Conservation (phyloP, 169 alveolate species). For the Cryptosporidium viatorum region DNA sequence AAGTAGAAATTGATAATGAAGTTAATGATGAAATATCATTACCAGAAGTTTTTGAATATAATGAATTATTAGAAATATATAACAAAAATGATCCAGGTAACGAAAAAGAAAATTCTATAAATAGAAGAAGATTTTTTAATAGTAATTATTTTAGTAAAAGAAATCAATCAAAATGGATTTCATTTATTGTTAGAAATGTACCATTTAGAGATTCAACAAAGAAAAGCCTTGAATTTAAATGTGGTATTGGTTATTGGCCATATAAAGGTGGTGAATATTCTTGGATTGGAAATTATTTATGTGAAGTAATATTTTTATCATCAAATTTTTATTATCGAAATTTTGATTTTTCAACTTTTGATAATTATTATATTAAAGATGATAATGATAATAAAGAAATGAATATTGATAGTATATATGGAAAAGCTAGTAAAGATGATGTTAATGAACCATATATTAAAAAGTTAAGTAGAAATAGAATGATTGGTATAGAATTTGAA, state of each 20-base stretch:
- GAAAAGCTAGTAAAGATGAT: slow-evolving; percentile 13
- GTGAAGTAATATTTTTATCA: slow-evolving; percentile 25
- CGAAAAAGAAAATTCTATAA: slow-evolving; percentile 3
- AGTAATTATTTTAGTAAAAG: slow-evolving; percentile 38
- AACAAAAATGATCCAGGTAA: not conserved
- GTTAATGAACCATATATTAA: not conserved
- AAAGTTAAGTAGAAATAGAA: slow-evolving; percentile 54
- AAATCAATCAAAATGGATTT: slow-evolving; percentile 28
- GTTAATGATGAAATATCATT: not conserved
- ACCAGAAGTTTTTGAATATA: slow-evolving; percentile 38
- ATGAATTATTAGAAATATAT: slow-evolving; percentile 19
- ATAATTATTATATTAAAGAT: not conserved
- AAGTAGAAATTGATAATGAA: slow-evolving; percentile 15
- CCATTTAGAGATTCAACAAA: slow-evolving; percentile 25
- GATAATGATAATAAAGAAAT: not conserved
- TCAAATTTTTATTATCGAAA: not conserved
- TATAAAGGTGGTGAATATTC: slow-evolving; percentile 43
- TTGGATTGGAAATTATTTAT: slow-evolving; percentile 54
- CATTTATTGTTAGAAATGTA: slow-evolving; percentile 50
- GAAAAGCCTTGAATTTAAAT: slow-evolving; percentile 52
- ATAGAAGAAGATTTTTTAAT: slow-evolving; percentile 27
- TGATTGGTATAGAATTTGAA: slow-evolving; percentile 82
- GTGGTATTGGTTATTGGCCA: slow-evolving; percentile 61
- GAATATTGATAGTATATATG: not conserved
- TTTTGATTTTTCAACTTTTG: slow-evolving; percentile 29